These are phyloP conservation scores for Hypoxylon lienhwacheense DNA, from an alignment of 495 filamentous ascomycete species.

Conservation along the genomic window DNA sequence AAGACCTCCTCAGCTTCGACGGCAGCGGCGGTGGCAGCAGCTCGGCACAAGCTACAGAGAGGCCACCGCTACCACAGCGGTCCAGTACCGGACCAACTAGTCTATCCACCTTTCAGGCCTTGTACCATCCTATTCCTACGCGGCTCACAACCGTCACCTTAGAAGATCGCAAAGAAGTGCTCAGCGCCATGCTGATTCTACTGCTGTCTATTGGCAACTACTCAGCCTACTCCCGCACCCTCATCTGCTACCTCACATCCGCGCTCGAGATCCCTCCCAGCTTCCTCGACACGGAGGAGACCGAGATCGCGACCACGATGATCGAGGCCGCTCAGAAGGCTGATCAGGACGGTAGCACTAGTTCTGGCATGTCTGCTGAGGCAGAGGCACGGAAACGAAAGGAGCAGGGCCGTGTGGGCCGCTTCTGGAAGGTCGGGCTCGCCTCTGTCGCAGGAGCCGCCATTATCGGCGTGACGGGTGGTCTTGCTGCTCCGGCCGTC, in stretches of 20 bases:
- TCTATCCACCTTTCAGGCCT: constrained; percentile 39
- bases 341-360: constrained; percentile 55
- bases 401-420: constrained; percentile 60
- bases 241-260: constrained; percentile 66
- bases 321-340: constrained; percentile 53
- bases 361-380: constrained; percentile 69
- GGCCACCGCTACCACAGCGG: constrained; percentile 5
- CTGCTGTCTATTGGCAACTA: constrained; percentile 74
- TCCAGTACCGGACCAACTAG: constrained; percentile 19
- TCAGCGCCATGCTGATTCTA: constrained; percentile 66
- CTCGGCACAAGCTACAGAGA: constrained; percentile 4
- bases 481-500: constrained; percentile 81
- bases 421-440: constrained; percentile 86
- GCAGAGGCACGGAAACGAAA: constrained; percentile 66
- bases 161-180: constrained; percentile 48
- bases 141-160: constrained; percentile 43
- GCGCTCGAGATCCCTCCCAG: constrained; percentile 63
- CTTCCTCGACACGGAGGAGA: constrained; percentile 66
- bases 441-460: constrained; percentile 87
- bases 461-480: constrained; percentile 83
- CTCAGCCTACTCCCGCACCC: constrained; percentile 66
- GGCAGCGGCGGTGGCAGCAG: constrained; percentile 15
- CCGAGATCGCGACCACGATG: constrained; percentile 70
- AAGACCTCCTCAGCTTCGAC: constrained; percentile 40
- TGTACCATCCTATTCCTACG: constrained; percentile 53